These are phyloP conservation scores for Boletus patriciae DNA, from an alignment of 768 basidiomycete species.

Conservation along the genomic window DNA sequence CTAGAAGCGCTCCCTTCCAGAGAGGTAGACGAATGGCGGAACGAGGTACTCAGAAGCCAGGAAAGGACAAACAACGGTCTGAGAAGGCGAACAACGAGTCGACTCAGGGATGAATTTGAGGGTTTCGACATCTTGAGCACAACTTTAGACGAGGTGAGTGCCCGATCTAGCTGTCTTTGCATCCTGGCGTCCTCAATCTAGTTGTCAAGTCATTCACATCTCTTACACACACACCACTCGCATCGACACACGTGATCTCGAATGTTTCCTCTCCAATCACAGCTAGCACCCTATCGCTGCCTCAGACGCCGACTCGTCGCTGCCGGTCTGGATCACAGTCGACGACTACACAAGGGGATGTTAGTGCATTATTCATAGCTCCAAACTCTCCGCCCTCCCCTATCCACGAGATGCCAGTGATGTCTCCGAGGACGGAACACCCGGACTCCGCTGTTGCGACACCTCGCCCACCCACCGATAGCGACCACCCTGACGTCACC, in stretches of 20 bases:
- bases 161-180: not conserved
- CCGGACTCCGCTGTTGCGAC: not conserved
- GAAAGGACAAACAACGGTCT: slow-evolving; percentile 2
- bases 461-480: not conserved
- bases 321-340: slow-evolving; percentile 20
- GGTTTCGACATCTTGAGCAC: slow-evolving; percentile 22
- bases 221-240: slow-evolving; percentile 47
- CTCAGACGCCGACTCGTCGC: slow-evolving; percentile 15
- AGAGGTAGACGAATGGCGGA: slow-evolving; percentile 57
- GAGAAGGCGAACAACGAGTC: slow-evolving; percentile 7
- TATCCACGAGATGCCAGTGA: slow-evolving; percentile 1
- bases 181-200: not conserved
- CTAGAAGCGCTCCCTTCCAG: slow-evolving; percentile 51
- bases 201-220: slow-evolving; percentile 42
- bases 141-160: slow-evolving; percentile 51
- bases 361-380: not conserved
- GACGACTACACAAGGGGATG: slow-evolving; percentile 10
- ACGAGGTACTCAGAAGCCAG: slow-evolving; percentile 38
- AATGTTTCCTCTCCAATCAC: slow-evolving; percentile 37
- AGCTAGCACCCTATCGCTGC: slow-evolving; percentile 13
- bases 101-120: slow-evolving; percentile 11
- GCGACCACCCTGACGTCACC: not conserved
- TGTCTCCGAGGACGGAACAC: not conserved
- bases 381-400: not conserved
- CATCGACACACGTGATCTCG: slow-evolving; percentile 49